Evolutionary conservation across 176 grass and related monocot species (phyloP).

Genomic region (Stipa capillata): DNA sequence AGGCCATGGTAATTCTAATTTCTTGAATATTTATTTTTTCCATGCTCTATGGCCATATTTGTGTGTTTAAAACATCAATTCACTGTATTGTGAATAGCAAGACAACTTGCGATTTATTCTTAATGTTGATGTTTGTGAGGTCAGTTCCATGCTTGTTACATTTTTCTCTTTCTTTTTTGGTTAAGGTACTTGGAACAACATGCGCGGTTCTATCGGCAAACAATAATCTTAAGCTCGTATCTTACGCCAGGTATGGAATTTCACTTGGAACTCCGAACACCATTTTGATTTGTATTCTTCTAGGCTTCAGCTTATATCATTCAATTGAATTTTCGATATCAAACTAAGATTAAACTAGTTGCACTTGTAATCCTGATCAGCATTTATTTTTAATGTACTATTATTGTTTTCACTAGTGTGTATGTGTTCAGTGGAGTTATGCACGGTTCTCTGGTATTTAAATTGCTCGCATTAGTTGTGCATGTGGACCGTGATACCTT

Average conservation of each 20-base stretch:
- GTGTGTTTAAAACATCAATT: not conserved
- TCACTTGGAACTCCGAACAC: not conserved
- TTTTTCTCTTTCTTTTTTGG: constrained; percentile 22
- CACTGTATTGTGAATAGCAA: not conserved
- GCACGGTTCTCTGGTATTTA: not conserved
- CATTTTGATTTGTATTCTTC: not conserved
- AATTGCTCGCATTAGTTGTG: constrained; percentile 2
- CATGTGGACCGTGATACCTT: not conserved
- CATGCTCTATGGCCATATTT: not conserved
- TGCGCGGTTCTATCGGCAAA: constrained; percentile 77
- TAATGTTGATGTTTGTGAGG: not conserved
- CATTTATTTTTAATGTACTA: not conserved
- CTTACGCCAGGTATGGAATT: constrained; percentile 70
- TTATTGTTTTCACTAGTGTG: not conserved
- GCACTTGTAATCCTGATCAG: not conserved
- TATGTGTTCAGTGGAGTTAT: not conserved
- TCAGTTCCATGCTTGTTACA: constrained; percentile 20
- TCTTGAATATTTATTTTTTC: constrained; percentile 14
- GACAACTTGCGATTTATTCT: constrained; percentile 4
- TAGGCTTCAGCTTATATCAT: not conserved
- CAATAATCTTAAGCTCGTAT: constrained; percentile 78
- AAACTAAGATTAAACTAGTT: not conserved
- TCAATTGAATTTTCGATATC: not conserved
- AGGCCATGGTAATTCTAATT: constrained; percentile 67
- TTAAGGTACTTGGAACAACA: constrained; percentile 82